Evolutionary conservation across 345 rosid species (phyloP).

Genomic region (Melastoma malabathricum): DNA sequence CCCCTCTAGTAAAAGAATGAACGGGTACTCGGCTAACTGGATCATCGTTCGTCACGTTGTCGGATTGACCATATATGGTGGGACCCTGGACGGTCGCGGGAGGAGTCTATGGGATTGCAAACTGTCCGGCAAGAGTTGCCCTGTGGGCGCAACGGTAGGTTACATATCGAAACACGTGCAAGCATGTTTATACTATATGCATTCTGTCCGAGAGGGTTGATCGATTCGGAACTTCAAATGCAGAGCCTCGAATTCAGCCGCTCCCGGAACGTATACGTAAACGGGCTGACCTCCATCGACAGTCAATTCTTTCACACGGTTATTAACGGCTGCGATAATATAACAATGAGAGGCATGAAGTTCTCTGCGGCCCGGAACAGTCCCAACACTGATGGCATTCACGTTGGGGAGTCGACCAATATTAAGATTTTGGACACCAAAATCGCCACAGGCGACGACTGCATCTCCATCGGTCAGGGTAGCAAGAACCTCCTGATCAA

Average conservation of each 20-base stretch:
- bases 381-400: conserved; percentile 30
- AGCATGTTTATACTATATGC: neutral
- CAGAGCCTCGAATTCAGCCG: conserved; percentile 15
- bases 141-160: conserved; percentile 24
- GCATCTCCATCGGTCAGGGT: conserved; percentile 25
- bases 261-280: conserved; percentile 14
- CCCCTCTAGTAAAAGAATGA: conserved; percentile 31
- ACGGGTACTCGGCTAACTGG: conserved; percentile 40
- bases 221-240: neutral
- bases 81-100: conserved; percentile 56
- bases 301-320: conserved; percentile 24
- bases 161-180: too few relatives aligned
- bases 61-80: conserved; percentile 44
- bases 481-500: conserved; percentile 19
- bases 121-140: conserved; percentile 19
- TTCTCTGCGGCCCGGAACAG: conserved; percentile 18
- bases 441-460: conserved; percentile 28
- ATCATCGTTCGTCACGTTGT: conserved; percentile 26
- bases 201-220: neutral
- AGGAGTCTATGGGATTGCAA: conserved; percentile 47
- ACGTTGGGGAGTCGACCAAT: conserved; percentile 9
- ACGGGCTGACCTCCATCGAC: conserved; percentile 17
- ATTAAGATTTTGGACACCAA: conserved; percentile 17
- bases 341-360: conserved; percentile 11
- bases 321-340: conserved; percentile 15